A percentile compares a stretch with the other conserved stretches of the same genome.
These are phyloP conservation scores for Phytophthora capsici DNA, from an alignment of 352 stramenopile genomes.

Conservation along the genomic window DNA sequence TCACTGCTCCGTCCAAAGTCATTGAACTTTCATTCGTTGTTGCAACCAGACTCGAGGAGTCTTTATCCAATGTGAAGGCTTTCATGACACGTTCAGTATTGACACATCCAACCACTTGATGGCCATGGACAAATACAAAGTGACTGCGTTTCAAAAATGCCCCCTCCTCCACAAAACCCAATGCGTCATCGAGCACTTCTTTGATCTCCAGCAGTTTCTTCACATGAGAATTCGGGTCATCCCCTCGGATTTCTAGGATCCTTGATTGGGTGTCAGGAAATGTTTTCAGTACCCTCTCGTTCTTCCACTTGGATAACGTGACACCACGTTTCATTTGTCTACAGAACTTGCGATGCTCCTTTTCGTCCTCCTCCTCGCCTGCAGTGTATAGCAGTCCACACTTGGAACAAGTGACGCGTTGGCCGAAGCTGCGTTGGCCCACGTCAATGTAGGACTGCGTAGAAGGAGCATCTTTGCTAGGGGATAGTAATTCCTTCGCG, in stretches of 20 bases:
- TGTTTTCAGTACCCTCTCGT: constrained; percentile 52
- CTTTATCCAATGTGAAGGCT: constrained; percentile 47
- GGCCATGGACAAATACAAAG: constrained; percentile 68
- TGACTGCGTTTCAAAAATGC: constrained; percentile 59
- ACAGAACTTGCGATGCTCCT: constrained; percentile 73
- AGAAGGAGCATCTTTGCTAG: constrained; percentile 17
- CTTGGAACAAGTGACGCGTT: constrained; percentile 57
- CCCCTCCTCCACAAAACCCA: constrained; percentile 63
- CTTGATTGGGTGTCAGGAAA: constrained; percentile 52
- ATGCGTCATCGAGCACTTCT: constrained; percentile 66
- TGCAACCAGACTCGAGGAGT: constrained; percentile 10
- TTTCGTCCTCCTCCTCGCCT: constrained; percentile 78
- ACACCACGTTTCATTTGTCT: constrained; percentile 48
- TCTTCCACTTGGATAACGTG: constrained; percentile 71
- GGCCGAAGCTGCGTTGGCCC: constrained; percentile 74
- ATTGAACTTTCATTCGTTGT: constrained; percentile 4
- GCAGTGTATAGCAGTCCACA: constrained; percentile 79
- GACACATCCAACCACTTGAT: constrained; percentile 68
- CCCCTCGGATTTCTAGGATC: constrained; percentile 68
- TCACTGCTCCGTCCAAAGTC: constrained; percentile 16
- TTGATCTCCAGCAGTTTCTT: constrained; percentile 84
- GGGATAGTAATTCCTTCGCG: constrained; percentile 9
- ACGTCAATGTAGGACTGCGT: constrained; percentile 80
- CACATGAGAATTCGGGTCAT: constrained; percentile 60
- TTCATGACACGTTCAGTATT: constrained; percentile 61